Evolutionary conservation across 352 stramenopile genomes (phyloP), one percentile per base, ranked within the genome.

Genomic region (Phytophthora colocasiae): DNA sequence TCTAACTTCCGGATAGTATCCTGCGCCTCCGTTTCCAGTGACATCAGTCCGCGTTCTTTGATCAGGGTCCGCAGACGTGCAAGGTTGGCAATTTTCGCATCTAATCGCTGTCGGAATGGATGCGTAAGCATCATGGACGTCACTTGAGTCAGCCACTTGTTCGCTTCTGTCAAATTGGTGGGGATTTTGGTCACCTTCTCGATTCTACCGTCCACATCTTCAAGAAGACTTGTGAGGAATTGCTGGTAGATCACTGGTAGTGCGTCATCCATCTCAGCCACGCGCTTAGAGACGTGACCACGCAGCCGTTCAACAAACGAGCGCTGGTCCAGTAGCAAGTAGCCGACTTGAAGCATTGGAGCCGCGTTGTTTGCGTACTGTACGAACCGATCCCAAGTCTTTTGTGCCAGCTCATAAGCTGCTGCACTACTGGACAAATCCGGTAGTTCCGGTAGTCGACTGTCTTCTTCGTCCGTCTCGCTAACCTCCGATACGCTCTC

Each of bases 171-270:
- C 5, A 92, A 69, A 9, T 54, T 89, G 1, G 66, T 87, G 0
- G 84, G 82, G 17, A 92, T 89, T 19, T 77, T 85, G 8, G 79
- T 91, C 10, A 91, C 70, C 11, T 71, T 69, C 6, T 91, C 80
- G n/a, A 90, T 81, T 1, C 72, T 58, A 15, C 69, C 75, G 48
- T 88, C 79, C 7, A 89, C 71, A 39, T 89, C 81, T 6, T 56
- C n/a, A 24, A 92, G 40, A 17, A 91, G 53, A 39, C 74, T 75
- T 3, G 53, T 52, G 5, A 91, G 45, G 27, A 89, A 80, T 14
- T 78, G 67, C 32, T 77, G 67, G 49, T 92, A 92, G 5, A 89
- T 69, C 9, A 58, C 60, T 1, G 84, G 84, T 5, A 91, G 53
- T 3, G 75, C 58, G 7, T 77, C 57, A 17, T 83, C 59, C 71